Evolutionary conservation across 257 asterid genomes (phyloP).

Genomic region (Dorcoceras hygrometricum): DNA sequence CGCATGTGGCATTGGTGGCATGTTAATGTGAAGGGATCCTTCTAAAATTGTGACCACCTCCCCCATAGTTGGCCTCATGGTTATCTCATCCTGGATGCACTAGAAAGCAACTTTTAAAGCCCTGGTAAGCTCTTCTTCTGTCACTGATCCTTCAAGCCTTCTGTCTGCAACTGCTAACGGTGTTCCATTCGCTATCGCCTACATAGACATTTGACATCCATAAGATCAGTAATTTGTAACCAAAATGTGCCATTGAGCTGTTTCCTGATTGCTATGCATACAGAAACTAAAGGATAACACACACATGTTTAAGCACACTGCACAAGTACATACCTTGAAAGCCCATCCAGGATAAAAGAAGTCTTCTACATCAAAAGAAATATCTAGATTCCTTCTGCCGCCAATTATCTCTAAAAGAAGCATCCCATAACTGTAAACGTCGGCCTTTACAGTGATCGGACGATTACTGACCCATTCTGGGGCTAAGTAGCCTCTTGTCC

Average conservation of each 20-base stretch:
- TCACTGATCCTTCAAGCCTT: slow-evolving; percentile 56
- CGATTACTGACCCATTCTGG: slow-evolving; percentile 92
- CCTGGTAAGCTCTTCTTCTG: slow-evolving; percentile 57
- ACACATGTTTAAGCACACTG: background rate
- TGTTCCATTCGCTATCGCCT: slow-evolving; percentile 66
- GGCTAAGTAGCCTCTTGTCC: slow-evolving; percentile 86
- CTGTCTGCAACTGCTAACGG: slow-evolving; percentile 56
- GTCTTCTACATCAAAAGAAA: slow-evolving; percentile 67
- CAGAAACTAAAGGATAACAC: background rate
- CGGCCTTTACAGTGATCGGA: slow-evolving; percentile 84
- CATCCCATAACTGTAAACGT: slow-evolving; percentile 93
- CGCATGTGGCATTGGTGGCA: slow-evolving; percentile 81
- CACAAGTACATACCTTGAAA: slow-evolving; percentile 80
- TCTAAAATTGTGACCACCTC: slow-evolving; percentile 88
- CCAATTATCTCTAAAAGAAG: slow-evolving; percentile 81
- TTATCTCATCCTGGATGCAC: slow-evolving; percentile 89
- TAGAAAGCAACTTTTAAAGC: slow-evolving; percentile 71
- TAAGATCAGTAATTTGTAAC: background rate
- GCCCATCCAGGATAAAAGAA: slow-evolving; percentile 99
- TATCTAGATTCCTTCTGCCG: slow-evolving; percentile 84
- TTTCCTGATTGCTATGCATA: background rate
- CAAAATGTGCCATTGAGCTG: background rate
- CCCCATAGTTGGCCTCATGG: slow-evolving; percentile 80
- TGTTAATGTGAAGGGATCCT: slow-evolving; percentile 57
- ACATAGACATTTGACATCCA: slow-evolving; percentile 17